phyloP scores from a whole-genome alignment of 495 filamentous ascomycete genomes.

The Lichenothelia convexa region DNA sequence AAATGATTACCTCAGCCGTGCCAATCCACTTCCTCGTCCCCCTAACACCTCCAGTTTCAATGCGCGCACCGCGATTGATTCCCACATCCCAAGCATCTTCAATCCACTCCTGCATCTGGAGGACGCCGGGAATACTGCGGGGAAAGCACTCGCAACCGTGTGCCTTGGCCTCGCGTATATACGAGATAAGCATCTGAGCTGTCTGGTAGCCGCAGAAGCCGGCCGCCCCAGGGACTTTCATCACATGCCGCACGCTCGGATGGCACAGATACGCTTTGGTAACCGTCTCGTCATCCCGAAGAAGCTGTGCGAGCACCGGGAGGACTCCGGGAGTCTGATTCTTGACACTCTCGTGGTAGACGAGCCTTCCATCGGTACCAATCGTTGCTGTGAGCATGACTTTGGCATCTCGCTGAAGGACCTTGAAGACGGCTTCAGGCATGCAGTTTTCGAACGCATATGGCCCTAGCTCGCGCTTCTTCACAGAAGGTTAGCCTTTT shows the following conservation, averaged over 20 bases:
- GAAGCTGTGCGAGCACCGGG: constrained; percentile 50
- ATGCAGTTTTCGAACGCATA: constrained; percentile 77
- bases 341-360: constrained; percentile 28
- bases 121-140: constrained; percentile 51
- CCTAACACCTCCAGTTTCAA: constrained; percentile 73
- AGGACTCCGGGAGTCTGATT: constrained; percentile 55
- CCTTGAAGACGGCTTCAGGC: constrained; percentile 57
- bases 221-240: constrained; percentile 62
- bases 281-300: constrained; percentile 44
- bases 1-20: constrained; percentile 58
- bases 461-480: constrained; percentile 57
- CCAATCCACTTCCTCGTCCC: constrained; percentile 93
- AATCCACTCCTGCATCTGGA: constrained; percentile 74
- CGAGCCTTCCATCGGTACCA: constrained; percentile 28
- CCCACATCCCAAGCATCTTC: constrained; percentile 81
- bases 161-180: constrained; percentile 39
- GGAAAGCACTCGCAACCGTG: constrained; percentile 42
- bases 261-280: constrained; percentile 65
- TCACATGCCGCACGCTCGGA: constrained; percentile 56
- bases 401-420: constrained; percentile 47
- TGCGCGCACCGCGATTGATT: constrained; percentile 51
- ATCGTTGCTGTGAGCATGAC: constrained; percentile 37
- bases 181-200: constrained; percentile 84
- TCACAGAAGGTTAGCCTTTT: background rate
- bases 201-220: constrained; percentile 97